These are phyloP conservation scores for Gonium pectorale DNA, from an alignment of 139 green algal genomes.

Conservation along the genomic window DNA sequence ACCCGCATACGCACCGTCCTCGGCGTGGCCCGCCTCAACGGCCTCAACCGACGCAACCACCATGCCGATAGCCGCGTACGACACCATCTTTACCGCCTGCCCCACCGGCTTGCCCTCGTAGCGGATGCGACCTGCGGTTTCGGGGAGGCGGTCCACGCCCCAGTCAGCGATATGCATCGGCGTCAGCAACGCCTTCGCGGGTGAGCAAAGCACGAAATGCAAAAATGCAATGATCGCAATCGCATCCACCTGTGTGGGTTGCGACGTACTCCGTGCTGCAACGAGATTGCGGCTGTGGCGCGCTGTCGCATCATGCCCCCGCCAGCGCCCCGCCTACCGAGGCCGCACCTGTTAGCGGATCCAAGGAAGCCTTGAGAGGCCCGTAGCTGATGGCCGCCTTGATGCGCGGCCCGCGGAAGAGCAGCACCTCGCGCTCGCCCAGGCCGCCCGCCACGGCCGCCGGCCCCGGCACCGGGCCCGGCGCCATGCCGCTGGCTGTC, in stretches of 20 bases:
- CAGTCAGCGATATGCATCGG: too few relatives aligned
- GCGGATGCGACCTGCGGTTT: constrained; percentile 12
- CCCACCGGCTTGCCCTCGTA: constrained; percentile 32
- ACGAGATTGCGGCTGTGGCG: too few relatives aligned
- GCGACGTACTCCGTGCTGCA: too few relatives aligned
- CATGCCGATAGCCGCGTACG: constrained; percentile 29
- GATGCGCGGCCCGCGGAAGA: constrained; percentile 34
- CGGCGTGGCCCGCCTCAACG: constrained; percentile 1
- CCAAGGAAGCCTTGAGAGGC: background rate
- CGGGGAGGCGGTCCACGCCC: too few relatives aligned
- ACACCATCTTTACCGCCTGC: constrained; percentile 9
- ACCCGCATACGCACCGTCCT: background rate
- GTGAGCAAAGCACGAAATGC: too few relatives aligned
- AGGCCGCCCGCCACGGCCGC: too few relatives aligned
- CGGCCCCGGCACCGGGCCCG: too few relatives aligned
- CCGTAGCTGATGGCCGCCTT: constrained; percentile 31
- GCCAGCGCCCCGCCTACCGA: too few relatives aligned
- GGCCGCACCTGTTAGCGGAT: constrained; percentile 17
- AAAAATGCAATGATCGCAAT: too few relatives aligned
- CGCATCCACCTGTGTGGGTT: too few relatives aligned
- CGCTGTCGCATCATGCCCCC: too few relatives aligned
- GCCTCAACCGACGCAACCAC: constrained; percentile 37
- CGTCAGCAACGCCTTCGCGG: too few relatives aligned
- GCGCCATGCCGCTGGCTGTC: background rate
- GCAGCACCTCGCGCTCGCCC: background rate